phyloP scores from a whole-genome alignment of 1,284 basidiomycete genomes.

The Calocybe gambosa region DNA sequence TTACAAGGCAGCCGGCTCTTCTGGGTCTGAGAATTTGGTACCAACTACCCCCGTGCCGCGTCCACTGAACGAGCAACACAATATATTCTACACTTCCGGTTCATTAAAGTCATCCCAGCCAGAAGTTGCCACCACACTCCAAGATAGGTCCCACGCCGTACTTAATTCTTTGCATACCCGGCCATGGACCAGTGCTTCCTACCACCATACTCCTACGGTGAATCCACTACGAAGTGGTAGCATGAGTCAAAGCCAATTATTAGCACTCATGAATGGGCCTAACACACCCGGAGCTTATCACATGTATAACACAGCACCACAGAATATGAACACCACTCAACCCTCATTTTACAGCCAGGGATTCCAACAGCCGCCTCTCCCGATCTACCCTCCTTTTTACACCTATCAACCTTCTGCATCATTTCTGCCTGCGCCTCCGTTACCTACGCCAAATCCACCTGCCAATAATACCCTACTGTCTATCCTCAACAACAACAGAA shows the following conservation, averaged over 20 bases:
- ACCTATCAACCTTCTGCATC: neutral
- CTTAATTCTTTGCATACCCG: conserved; percentile 48
- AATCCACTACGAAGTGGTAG: conserved; percentile 32
- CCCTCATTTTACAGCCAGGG: neutral
- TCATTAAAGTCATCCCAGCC: conserved; percentile 1
- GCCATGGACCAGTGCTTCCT: conserved; percentile 53
- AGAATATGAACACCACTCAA: conserved; percentile 1
- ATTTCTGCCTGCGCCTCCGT: neutral
- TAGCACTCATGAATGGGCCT: conserved; percentile 34
- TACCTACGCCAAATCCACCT: conserved; percentile 2
- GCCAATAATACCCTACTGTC: conserved; percentile 15
- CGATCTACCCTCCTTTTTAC: conserved; percentile 1
- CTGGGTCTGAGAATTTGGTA: conserved; percentile 1
- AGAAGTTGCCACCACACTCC: neutral
- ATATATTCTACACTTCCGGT: conserved; percentile 4
- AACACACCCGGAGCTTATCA: conserved; percentile 1
- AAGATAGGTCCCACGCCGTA: neutral
- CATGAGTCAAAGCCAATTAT: conserved; percentile 49
- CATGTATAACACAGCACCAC: neutral
- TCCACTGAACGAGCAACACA: neutral
- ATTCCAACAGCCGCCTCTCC: neutral
- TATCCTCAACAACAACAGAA: conserved; percentile 14
- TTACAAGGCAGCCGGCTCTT: conserved; percentile 13
- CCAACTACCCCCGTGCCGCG: neutral
- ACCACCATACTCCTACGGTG: conserved; percentile 34